Conservation (phyloP, 768 basidiomycete genomes). For the Agaricus subrufescens region DNA sequence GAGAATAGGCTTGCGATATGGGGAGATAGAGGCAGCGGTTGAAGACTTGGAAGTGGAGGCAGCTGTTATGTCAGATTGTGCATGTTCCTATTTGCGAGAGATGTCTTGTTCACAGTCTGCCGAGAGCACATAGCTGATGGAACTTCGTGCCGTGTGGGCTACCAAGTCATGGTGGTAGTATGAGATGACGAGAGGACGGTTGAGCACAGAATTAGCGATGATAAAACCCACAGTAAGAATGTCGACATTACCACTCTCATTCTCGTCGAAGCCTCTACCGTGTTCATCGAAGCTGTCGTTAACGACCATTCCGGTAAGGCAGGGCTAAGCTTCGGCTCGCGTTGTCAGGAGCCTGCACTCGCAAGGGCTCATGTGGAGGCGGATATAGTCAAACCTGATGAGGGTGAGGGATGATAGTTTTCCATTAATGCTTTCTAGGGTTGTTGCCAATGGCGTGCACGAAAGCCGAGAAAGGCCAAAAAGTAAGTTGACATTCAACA, state of each 20-base stretch:
- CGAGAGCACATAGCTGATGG: not conserved
- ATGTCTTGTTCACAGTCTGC: conserved; percentile 17
- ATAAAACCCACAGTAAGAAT: not conserved
- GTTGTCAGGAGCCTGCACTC: conserved; percentile 45
- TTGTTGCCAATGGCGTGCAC: conserved; percentile 29
- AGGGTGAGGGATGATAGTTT: conserved; percentile 16
- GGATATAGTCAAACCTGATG: conserved; percentile 1
- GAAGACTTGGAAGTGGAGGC: conserved; percentile 39
- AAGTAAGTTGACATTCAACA: conserved; percentile 25
- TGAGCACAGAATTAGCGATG: not conserved
- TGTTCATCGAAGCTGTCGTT: conserved; percentile 36
- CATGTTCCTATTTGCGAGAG: conserved; percentile 22
- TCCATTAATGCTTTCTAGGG: conserved; percentile 20
- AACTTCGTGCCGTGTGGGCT: conserved; percentile 33
- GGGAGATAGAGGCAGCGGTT: conserved; percentile 56
- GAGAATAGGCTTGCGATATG: conserved; percentile 53
- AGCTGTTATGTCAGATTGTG: conserved; percentile 45
- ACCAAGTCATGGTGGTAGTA: conserved; percentile 56
- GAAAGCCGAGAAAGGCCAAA: conserved; percentile 51
- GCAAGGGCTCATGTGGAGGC: conserved; percentile 5
- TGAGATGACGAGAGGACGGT: conserved; percentile 25
- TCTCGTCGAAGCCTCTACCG: conserved; percentile 16
- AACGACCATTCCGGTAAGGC: conserved; percentile 74
- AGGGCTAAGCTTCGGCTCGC: conserved; percentile 66
- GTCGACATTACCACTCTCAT: conserved; percentile 13